Evolutionary conservation across 1,284 basidiomycete genomes (phyloP).

Genomic region (Cutaneotrichosporon cavernicola): DNA sequence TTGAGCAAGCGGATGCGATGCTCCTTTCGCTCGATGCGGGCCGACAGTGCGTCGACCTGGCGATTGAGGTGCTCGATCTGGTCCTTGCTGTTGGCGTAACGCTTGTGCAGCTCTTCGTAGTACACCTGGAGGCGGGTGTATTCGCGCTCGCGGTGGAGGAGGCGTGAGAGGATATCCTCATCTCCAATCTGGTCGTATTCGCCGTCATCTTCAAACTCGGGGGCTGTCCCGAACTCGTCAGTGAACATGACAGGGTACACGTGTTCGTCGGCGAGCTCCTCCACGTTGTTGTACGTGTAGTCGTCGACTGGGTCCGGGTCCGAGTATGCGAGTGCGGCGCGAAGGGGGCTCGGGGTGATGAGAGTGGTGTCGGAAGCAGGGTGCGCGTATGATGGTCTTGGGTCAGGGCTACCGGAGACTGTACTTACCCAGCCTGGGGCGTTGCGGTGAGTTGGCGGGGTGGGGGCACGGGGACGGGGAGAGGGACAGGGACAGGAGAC

Average conservation of each 20-base stretch:
- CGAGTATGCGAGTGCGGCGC: not conserved
- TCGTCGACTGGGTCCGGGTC: not conserved
- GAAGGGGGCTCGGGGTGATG: slow-evolving; percentile 1
- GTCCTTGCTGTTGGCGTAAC: not conserved
- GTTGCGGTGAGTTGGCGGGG: not conserved
- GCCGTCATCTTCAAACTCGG: not conserved
- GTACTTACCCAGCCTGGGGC: not conserved
- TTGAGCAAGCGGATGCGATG: not conserved
- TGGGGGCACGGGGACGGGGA: not conserved
- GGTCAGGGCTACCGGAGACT: not conserved
- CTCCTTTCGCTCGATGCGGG: not conserved
- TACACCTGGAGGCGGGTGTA: slow-evolving; percentile 1
- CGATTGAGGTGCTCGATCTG: not conserved
- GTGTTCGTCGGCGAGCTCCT: not conserved
- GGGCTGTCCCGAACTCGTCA: not conserved
- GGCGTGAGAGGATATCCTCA: slow-evolving; percentile 1
- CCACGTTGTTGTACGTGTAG: not conserved
- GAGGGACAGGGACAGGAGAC: not conserved
- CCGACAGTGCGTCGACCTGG: not conserved
- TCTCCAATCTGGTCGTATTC: not conserved
- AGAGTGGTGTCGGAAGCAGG: not conserved
- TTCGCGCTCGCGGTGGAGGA: slow-evolving; percentile 4
- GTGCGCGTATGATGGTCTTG: not conserved
- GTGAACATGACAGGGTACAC: too few species aligned
- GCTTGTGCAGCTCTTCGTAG: slow-evolving; percentile 4